Conservation (phyloP, 495 filamentous ascomycete genomes). For the Trichoderma asperelloides region DNA sequence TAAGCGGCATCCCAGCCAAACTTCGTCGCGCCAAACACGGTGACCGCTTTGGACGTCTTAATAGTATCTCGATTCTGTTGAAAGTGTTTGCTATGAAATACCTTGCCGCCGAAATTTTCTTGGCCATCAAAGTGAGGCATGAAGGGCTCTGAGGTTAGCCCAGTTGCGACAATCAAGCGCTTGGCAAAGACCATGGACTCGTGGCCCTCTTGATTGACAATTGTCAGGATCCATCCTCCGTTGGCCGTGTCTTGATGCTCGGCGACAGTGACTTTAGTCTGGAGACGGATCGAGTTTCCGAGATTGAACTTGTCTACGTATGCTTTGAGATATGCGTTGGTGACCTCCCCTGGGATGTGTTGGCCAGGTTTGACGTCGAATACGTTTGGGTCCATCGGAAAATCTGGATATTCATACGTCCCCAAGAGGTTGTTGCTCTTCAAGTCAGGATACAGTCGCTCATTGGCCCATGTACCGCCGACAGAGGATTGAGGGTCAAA, state of each 20-base stretch:
- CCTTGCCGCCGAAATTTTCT: slow-evolving; percentile 34
- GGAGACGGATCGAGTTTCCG: slow-evolving; percentile 41
- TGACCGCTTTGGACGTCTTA: slow-evolving; percentile 33
- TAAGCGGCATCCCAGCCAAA: slow-evolving; percentile 73
- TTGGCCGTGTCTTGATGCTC: slow-evolving; percentile 31
- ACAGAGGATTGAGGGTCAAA: slow-evolving; percentile 34
- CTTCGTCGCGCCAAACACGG: slow-evolving; percentile 65
- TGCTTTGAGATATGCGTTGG: slow-evolving; percentile 57
- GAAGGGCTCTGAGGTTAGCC: slow-evolving; percentile 30
- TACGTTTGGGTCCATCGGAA: slow-evolving; percentile 54
- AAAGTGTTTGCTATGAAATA: slow-evolving; percentile 59
- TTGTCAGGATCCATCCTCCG: slow-evolving; percentile 34
- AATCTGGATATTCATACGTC: slow-evolving; percentile 65
- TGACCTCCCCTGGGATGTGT: slow-evolving; percentile 58
- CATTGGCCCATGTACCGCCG: slow-evolving; percentile 62
- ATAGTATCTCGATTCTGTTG: slow-evolving; percentile 21
- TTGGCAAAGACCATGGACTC: slow-evolving; percentile 17
- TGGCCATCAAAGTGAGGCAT: slow-evolving; percentile 29
- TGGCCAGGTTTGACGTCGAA: slow-evolving; percentile 53
- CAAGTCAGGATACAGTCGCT: slow-evolving; percentile 57
- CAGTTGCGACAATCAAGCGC: slow-evolving; percentile 30
- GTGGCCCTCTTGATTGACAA: slow-evolving; percentile 16
- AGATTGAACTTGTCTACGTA: slow-evolving; percentile 55
- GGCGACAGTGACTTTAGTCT: slow-evolving; percentile 42
- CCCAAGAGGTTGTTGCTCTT: slow-evolving; percentile 53